Evolutionary conservation across 768 basidiomycete genomes (phyloP).

Genomic region (Hirschioporus abietinus): DNA sequence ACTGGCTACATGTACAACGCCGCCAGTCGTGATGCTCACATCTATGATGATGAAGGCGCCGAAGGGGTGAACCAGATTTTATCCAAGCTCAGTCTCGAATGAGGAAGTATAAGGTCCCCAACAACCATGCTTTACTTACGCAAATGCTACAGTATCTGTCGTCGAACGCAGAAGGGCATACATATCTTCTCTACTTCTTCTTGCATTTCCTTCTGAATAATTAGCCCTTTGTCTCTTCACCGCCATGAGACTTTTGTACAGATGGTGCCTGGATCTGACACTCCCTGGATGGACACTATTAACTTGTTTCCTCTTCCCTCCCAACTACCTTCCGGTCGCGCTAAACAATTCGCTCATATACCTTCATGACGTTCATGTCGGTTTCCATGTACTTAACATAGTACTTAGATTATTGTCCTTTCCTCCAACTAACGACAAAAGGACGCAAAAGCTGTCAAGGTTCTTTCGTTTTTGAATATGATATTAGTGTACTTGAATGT

Average conservation of each 20-base stretch:
- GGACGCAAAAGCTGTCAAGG: not conserved
- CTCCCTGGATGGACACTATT: not conserved
- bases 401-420: not conserved
- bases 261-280: not conserved
- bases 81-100: slow-evolving; percentile 64
- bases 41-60: slow-evolving; percentile 50
- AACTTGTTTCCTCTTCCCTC: not conserved
- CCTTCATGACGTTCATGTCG: not conserved
- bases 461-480: not conserved
- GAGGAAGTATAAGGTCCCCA: slow-evolving; percentile 8
- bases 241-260: not conserved
- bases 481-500: not conserved
- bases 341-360: not conserved
- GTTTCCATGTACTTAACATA: not conserved
- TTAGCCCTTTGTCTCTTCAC: not conserved
- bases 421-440: not conserved
- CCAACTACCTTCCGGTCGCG: not conserved
- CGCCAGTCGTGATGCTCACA: slow-evolving; percentile 22
- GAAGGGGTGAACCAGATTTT: slow-evolving; percentile 76
- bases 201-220: not conserved
- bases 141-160: not conserved
- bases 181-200: not conserved
- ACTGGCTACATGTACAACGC: slow-evolving; percentile 20
- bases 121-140: not conserved
- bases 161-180: not conserved